Percentiles rank a stretch among this genome's conserved stretches.
Conservation (phyloP, 805 yeast genomes). For the Candida mattraensis region DNA sequence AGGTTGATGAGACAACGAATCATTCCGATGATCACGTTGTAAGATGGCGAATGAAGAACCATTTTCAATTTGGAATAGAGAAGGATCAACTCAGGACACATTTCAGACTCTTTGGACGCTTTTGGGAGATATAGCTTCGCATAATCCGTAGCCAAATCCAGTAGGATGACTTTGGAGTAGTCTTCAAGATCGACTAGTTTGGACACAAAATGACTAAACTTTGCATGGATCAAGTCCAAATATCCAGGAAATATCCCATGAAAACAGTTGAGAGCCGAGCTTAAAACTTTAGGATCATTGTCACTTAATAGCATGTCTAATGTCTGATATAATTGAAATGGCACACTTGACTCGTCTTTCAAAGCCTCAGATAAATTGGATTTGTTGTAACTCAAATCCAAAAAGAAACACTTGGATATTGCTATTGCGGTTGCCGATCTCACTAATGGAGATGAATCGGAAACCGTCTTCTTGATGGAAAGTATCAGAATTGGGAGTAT, state of each 20-base stretch:
- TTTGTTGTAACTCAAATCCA: constrained; percentile 33
- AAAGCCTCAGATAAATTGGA: constrained; percentile 12
- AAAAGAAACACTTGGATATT: constrained; percentile 52
- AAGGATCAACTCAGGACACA: constrained; percentile 57
- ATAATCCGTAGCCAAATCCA: constrained; percentile 69
- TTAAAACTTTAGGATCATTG: constrained; percentile 62
- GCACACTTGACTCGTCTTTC: constrained; percentile 35
- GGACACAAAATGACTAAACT: constrained; percentile 47
- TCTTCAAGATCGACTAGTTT: constrained; percentile 58
- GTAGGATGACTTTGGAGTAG: constrained; percentile 61
- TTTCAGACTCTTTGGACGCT: constrained; percentile 38
- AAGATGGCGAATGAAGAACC: constrained; percentile 52
- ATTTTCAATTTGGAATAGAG: constrained; percentile 49
- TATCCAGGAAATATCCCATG: constrained; percentile 53
- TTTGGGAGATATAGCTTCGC: constrained; percentile 57
- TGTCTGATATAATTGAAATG: constrained; percentile 50
- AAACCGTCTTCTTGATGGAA: constrained; percentile 64
- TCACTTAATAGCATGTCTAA: constrained; percentile 64
- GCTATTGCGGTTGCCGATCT: constrained; percentile 80
- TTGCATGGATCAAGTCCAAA: constrained; percentile 69
- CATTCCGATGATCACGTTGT: constrained; percentile 60
- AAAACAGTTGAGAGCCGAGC: constrained; percentile 62
- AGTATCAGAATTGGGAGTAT: constrained; percentile 76
- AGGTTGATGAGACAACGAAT: constrained; percentile 56
- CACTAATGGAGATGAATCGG: constrained; percentile 76